Evolutionary conservation across 768 basidiomycete genomes (phyloP).

Genomic region (Tylopilus plumbeoviolaceoides): DNA sequence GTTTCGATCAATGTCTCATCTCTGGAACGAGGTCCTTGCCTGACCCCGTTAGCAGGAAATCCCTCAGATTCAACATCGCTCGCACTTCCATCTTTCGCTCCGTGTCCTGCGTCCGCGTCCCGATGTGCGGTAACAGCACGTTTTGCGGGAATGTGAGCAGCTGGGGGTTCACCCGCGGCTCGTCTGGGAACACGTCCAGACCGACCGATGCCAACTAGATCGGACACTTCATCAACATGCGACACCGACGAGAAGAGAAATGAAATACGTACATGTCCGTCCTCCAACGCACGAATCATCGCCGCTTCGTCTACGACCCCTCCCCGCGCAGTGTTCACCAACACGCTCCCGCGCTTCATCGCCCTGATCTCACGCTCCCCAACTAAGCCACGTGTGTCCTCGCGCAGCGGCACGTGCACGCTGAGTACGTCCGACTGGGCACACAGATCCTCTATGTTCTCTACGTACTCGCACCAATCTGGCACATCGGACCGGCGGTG

Average conservation of each 20-base stretch:
- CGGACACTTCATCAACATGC: too few relatives aligned
- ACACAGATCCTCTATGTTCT: constrained; percentile 59
- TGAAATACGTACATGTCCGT: constrained; percentile 69
- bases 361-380: constrained; percentile 70
- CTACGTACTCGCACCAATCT: constrained; percentile 77
- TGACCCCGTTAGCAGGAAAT: constrained; percentile 58
- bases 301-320: constrained; percentile 87
- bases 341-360: constrained; percentile 72
- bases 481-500: constrained; percentile 54
- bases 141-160: constrained; percentile 77
- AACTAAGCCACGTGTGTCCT: constrained; percentile 68
- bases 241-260: neutral
- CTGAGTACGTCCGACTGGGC: constrained; percentile 77
- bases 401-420: constrained; percentile 78
- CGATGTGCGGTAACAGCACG: constrained; percentile 89
- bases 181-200: constrained; percentile 83
- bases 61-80: constrained; percentile 69
- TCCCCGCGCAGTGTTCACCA: constrained; percentile 86
- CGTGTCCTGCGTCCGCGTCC: constrained; percentile 77
- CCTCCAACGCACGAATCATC: constrained; percentile 80
- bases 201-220: constrained; percentile 43
- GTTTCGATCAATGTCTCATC: constrained; percentile 1
- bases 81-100: constrained; percentile 81
- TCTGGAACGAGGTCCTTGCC: constrained; percentile 68
- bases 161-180: constrained; percentile 74